Base-by-base conservation (phyloP, 1,284 basidiomycete genomes). In the Austroboletus niveus region DNA sequence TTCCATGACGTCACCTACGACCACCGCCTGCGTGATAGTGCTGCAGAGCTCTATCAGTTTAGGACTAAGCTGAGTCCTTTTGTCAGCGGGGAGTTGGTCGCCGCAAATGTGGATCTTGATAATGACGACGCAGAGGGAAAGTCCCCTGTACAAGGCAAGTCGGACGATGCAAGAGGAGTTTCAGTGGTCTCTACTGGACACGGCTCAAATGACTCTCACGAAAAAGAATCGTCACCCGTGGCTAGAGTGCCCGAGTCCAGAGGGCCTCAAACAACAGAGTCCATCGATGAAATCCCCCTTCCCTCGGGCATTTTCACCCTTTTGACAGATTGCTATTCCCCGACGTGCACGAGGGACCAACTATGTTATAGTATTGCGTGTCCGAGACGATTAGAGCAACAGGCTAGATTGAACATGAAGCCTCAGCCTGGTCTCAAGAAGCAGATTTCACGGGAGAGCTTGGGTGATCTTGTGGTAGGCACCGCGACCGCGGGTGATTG, bases 1-100 rank as follows among this genome's bases (percentile, higher is more conserved):
- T 99, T 99, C 70, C 97, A 99, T 69, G 97, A 98, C 64, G 97
- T 99, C 58, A 98, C 96, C 8, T 99, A 99, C 68, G 95, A 98
- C 65, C 97, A 99, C 70, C 86, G 96, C 12, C 69, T 99, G 56
- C 80, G 97, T 46, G 97, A 99, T 71, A 93, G 86, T 60, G 76
- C 86, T 3, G 79, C 82, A 56, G 97, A 99, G 72, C 74, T 99
- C 30, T 99, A 98, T 71, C 95, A 97, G 69, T 98, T 99, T 73
- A 76, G 80, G 56, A 84, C 82, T 32, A 84, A 82, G 61, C 64
- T 92, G 39, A 89, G 84, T 64, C 88, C 89, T 2, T 91, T 89
- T 59, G 85, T 85, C 47, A 87, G 85, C 53, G 88, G 85, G n/a
- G 88, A 91, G 57, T 64, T 88, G 36, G 64, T 71, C n/a, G 66